These are phyloP conservation scores for Biscogniauxia mediterranea DNA, from an alignment of 2,329 filamentous ascomycete species.

Conservation along the genomic window DNA sequence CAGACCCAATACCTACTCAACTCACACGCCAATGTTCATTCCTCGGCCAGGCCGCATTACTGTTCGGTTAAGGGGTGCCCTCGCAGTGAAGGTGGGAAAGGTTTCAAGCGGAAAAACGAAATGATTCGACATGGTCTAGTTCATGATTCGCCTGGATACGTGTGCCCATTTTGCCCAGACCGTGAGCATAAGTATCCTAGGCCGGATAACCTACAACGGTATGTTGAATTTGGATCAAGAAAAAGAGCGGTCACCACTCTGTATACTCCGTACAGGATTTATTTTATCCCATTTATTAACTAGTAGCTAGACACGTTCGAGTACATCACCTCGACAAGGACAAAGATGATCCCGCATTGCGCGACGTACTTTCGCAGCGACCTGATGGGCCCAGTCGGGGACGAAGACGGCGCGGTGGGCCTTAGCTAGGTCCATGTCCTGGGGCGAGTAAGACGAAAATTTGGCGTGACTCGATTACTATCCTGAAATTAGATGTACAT, in stretches of 20 bases:
- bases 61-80: constrained; percentile 62
- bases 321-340: constrained; percentile 89
- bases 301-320: constrained; percentile 70
- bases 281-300: constrained; percentile 8
- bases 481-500: constrained; percentile 27
- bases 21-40: constrained; percentile 74
- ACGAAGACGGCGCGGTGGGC: constrained; percentile 64
- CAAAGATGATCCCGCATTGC: constrained; percentile 78
- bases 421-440: constrained; percentile 20
- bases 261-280: too few relatives aligned
- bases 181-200: constrained; percentile 91
- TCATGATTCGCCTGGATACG: constrained; percentile 90
- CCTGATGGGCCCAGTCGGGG: constrained; percentile 82
- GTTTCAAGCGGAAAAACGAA: constrained; percentile 71
- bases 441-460: constrained; percentile 11
- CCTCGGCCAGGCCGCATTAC: constrained; percentile 63
- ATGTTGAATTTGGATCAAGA: constrained; percentile 19
- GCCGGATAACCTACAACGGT: constrained; percentile 95
- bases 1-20: constrained; percentile 76
- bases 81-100: constrained; percentile 62
- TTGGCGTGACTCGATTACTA: constrained; percentile 18
- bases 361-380: constrained; percentile 82
- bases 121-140: constrained; percentile 81
- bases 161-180: constrained; percentile 94
- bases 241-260: background rate